Base-by-base conservation (phyloP, 768 basidiomycete genomes). In the Mrakia gelida region DNA sequence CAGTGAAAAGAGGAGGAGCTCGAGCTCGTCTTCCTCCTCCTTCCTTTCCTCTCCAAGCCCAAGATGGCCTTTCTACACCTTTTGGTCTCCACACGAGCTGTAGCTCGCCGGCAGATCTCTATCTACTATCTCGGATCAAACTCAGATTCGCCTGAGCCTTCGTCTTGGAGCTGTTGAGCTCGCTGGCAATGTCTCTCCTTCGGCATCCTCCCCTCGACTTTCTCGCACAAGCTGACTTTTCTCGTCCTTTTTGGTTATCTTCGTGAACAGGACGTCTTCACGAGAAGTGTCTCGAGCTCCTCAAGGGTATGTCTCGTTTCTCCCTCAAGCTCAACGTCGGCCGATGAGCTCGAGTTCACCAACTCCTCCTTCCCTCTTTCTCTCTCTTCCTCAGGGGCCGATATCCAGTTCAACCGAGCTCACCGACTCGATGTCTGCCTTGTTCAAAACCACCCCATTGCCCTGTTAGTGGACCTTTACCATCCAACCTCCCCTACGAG, bases 361-460 rank as follows among this genome's bases (percentile, higher is more conserved):
- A 13, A 3, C 61, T 18, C 9, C 38, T 28, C 34, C 73, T 63
- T 18, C 61, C 49, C n/a, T 54, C 26, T 41, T 26, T n/a, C 67
- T 16, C 32, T 23, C 30, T 28, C n/a, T 32, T 15, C 70, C 43
- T 7, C 82, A 93, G 94, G 95, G 71, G 95, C 97, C 81, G 95
- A 99, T 84, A 93, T 98, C 81, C 92, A 96, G 84, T 98, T 96
- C 85, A 91, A 91, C 80, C 88, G 93, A 82, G 90, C 91, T 80
- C 88, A 92, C 83, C 87, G 96, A 81, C 87, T 98, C 75, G 97
- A 99, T 83, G 93, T 98, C 52, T 93, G 92, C 82, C 88, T 98
- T n/a, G 93, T 92, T 13, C 88, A 91, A 80, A 99, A 99, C 83
- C 95, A 94, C 82, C 90, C 90, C 62, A 93, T 98, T 78, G 94